Conservation (phyloP, 2,329 filamentous ascomycete genomes). For the Fusarium sp. region DNA sequence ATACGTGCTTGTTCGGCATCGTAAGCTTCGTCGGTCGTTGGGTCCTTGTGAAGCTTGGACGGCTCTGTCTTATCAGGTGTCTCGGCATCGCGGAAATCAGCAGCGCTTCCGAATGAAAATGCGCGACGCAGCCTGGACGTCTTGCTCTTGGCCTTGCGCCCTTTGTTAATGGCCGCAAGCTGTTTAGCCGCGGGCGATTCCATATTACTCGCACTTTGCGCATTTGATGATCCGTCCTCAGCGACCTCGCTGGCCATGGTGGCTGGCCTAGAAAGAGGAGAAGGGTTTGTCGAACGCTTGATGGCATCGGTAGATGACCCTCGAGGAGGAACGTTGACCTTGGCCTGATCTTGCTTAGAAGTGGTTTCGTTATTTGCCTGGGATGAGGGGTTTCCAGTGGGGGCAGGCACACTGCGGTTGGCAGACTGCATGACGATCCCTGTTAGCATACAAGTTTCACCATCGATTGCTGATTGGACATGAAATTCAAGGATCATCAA, state of each 20-base stretch:
- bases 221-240: slow-evolving; percentile 57
- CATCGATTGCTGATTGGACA: slow-evolving; percentile 60
- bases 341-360: slow-evolving; percentile 66
- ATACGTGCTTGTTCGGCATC: slow-evolving; percentile 94
- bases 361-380: slow-evolving; percentile 61
- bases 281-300: slow-evolving; percentile 76
- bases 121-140: slow-evolving; percentile 87
- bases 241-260: slow-evolving; percentile 69
- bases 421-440: slow-evolving; percentile 64
- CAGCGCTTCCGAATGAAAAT: slow-evolving; percentile 96
- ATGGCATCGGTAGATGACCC: slow-evolving; percentile 74
- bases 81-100: slow-evolving; percentile 79
- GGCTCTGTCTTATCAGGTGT: slow-evolving; percentile 50
- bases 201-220: slow-evolving; percentile 54
- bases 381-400: slow-evolving; percentile 67
- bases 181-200: slow-evolving; percentile 84
- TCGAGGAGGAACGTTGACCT: slow-evolving; percentile 71
- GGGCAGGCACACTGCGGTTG: slow-evolving; percentile 69
- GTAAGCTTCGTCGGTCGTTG: slow-evolving; percentile 72
- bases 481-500: slow-evolving; percentile 51
- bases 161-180: slow-evolving; percentile 87
- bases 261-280: slow-evolving; percentile 79
- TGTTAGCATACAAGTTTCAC: slow-evolving; percentile 61
- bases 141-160: slow-evolving; percentile 83
- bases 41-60: slow-evolving; percentile 75